Percentiles rank a stretch among this genome's conserved stretches.
phyloP scores from a whole-genome alignment of 345 rosid species.

The Pugionium dolabratum region DNA sequence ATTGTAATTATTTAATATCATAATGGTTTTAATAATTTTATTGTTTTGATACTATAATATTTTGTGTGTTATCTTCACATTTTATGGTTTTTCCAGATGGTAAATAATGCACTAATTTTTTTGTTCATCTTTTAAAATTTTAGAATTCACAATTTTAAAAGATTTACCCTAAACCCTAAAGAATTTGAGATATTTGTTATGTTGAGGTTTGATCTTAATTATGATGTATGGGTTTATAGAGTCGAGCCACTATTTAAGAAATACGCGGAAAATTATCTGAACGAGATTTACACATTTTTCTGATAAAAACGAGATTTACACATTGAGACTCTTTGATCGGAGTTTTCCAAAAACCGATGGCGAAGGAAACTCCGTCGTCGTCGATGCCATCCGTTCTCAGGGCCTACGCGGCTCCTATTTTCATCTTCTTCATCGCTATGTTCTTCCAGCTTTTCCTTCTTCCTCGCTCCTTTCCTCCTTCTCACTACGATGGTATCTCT shows the following conservation, averaged over 20 bases:
- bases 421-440: conserved; percentile 59
- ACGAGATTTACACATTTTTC: neutral
- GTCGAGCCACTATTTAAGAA: conserved; percentile 5
- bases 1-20: too few relatives aligned
- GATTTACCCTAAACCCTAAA: too few relatives aligned
- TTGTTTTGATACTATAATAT: too few relatives aligned
- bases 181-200: neutral
- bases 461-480: conserved; percentile 72
- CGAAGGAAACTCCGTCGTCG: conserved; percentile 31
- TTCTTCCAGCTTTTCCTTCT: conserved; percentile 77
- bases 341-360: conserved; percentile 40
- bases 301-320: neutral
- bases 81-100: too few relatives aligned
- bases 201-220: neutral
- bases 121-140: too few relatives aligned
- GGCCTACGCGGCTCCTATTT: conserved; percentile 63
- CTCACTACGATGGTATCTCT: conserved; percentile 83
- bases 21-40: too few relatives aligned
- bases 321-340: conserved; percentile 26
- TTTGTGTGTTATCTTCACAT: too few relatives aligned
- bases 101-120: too few relatives aligned
- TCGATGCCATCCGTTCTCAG: conserved; percentile 43
- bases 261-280: conserved; percentile 8
- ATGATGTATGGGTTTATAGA: neutral
- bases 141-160: too few relatives aligned